Evolutionary conservation across 2,329 filamentous ascomycete species (phyloP), one percentile per base, ranked within the genome.

Genomic region (Microdochium trichocladiopsis): DNA sequence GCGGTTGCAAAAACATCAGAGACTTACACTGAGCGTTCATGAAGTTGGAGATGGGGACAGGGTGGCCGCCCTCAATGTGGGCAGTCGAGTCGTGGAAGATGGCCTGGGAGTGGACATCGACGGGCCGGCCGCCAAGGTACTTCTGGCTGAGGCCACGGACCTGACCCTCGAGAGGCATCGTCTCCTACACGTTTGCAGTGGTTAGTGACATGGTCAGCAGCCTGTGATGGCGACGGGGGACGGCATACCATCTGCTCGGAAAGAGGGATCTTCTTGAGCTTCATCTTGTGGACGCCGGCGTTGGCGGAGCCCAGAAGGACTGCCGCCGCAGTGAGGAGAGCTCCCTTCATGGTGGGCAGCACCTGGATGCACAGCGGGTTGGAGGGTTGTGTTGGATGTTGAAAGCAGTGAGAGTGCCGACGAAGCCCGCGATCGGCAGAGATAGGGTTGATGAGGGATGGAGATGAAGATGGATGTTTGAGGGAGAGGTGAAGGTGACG

Each of bases 1-100:
- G 14, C 48, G 8, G 10, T 36, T 24, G 36, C 12, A 6, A 49
- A 43, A 41, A 33, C 31, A 21, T 43, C 25, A 25, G 14, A 18
- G 23, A 75, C 88, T 66, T 86, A 96, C 92, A 99, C 75, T 99
- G 94, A 54, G 94, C 94, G 68, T 99, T 99, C 78, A 97, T 77
- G 77, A 96, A 99, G 84, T 99, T 99, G 74, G 84, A 89, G 63
- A 99, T 86, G 53, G 93, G 89, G 43, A 99, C 88, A 53, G 86
- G 83, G 73, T 97, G 93, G 55, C 82, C 80, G 58, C 72, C 77
- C 58, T 88, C 80, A 52, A 77, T 72, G 60, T 86, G 77, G 65
- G 89, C 73, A 50, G 84, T 80, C 53, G 84, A 81, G 61, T 88
- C 82, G 68, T 85, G 86, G 79, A 96, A 95, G 71, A 95, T 84